Evolutionary conservation across 208 protist species (phyloP), one percentile per base, ranked within the genome.

Genomic region (Porcisia hertigi): DNA sequence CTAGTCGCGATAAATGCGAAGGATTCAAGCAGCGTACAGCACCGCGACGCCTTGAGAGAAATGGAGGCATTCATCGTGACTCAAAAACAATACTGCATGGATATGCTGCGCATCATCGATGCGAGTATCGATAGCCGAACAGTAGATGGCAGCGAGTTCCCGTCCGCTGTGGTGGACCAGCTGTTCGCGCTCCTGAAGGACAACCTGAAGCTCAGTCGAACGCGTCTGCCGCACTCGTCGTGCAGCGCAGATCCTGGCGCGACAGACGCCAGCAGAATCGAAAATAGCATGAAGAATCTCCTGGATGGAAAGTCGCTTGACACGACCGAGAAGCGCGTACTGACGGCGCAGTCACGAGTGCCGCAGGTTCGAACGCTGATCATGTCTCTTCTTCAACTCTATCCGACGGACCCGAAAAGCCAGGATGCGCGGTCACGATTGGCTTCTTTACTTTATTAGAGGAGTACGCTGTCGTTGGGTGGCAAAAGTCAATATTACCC

Each of bases 381-480:
- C 53, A 91, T 87, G 59, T 87, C 79, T 45, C 60, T 94, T 25
- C 55, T 97, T 62, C 88, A 95, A 72, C 67, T 94, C 11, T 92
- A 92, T 65, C 55, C 88, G 16, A 74, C 57, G 0, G 89, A 97
- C 65, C 82, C 89, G 39, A 87, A 89, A 71, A 89, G 84, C 57
- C 88, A 93, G 41, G 82, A 82, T 11, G 86, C 91, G 34, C 87
- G 93, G 30, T 82, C 89, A 36, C 79, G 88, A 18, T 81, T 97
- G 3, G 85, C 89, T 5, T 97, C 93, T 2, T 66, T 97, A 5
- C 49, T 97, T 62, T 91, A 93, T 69, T 97, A 72, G 81, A 16
- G 53, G 45, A 20, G 16, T 8, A 5, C 25, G 66, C 6, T 53
- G 23, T 30, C 69, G 23, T 45, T 7, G 36, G 25, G 8, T 71